Evolutionary conservation across 139 green algal genomes (phyloP).

Genomic region (Micromonas pusilla): DNA sequence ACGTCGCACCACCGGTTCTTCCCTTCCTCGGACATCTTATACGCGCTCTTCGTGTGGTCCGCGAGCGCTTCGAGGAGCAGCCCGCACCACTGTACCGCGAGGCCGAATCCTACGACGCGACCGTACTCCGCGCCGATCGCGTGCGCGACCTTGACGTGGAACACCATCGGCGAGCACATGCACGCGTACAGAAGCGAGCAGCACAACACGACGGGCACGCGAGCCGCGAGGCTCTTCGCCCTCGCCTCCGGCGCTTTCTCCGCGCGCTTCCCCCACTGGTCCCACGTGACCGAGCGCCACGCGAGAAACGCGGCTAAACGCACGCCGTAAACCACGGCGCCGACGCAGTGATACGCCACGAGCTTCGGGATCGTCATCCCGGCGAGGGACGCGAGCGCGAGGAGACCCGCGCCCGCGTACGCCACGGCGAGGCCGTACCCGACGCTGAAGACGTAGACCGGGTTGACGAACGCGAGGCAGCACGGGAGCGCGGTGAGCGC

Average conservation of each 20-base stretch:
- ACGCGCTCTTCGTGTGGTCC: slow-evolving; percentile 16
- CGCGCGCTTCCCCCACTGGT: background rate
- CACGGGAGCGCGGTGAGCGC: background rate
- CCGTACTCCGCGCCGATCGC: background rate
- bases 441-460: slow-evolving; percentile 24
- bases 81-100: slow-evolving; percentile 17
- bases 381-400: background rate
- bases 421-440: slow-evolving; percentile 23
- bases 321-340: slow-evolving; percentile 13
- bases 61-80: slow-evolving; percentile 11
- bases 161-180: slow-evolving; percentile 23
- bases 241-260: slow-evolving; percentile 12
- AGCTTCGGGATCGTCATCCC: background rate
- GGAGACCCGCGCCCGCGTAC: background rate
- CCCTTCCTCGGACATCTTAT: background rate
- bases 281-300: slow-evolving; percentile 13
- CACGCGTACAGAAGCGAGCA: slow-evolving; percentile 18
- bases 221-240: background rate
- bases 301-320: slow-evolving; percentile 17
- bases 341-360: background rate
- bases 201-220: background rate
- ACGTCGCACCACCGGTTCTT: slow-evolving; percentile 20
- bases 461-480: slow-evolving; percentile 13
- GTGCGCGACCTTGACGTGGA: slow-evolving; percentile 3
- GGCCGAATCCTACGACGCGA: background rate